Conservation (phyloP, 78 protist species). For the Emiliania huxleyi region DNA sequence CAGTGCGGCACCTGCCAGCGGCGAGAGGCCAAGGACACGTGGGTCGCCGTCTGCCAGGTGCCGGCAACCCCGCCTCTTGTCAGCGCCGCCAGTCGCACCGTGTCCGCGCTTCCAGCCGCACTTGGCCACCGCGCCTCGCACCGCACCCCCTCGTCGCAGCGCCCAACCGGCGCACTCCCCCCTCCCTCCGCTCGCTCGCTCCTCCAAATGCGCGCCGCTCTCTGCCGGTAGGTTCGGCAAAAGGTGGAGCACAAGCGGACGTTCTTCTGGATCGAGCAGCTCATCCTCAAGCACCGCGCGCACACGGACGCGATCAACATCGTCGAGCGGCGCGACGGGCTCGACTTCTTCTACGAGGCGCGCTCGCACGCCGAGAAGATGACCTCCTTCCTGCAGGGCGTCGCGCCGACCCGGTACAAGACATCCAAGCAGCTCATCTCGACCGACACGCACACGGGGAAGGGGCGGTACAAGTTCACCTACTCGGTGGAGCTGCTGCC, state of each 20-base stretch:
- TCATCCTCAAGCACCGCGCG: constrained; percentile 91
- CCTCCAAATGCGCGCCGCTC: too few species aligned
- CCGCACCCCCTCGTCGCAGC: not conserved
- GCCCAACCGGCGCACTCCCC: too few species aligned
- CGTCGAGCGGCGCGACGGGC: constrained; percentile 83
- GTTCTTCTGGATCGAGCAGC: constrained; percentile 93
- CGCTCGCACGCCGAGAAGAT: constrained; percentile 78
- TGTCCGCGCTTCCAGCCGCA: not conserved
- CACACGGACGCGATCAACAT: constrained; percentile 75
- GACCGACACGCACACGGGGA: constrained; percentile 83
- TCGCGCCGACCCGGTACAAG: constrained; percentile 69
- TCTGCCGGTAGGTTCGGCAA: too few species aligned
- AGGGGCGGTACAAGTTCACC: constrained; percentile 80
- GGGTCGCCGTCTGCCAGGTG: constrained; percentile 93
- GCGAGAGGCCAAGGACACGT: constrained; percentile 85
- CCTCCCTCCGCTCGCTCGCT: too few species aligned
- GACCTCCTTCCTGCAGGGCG: constrained; percentile 73
- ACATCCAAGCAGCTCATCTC: constrained; percentile 71
- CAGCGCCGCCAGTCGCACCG: not conserved
- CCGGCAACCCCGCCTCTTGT: too few species aligned
- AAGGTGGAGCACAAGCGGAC: constrained; percentile 95
- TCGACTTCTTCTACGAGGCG: constrained; percentile 86
- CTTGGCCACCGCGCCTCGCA: not conserved
- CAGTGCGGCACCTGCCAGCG: constrained; percentile 90
- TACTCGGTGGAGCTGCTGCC: constrained; percentile 92